Evolutionary conservation across 2,329 filamentous ascomycete species (phyloP), one percentile per base, ranked within the genome.

Genomic region (Talaromyces islandicus): DNA sequence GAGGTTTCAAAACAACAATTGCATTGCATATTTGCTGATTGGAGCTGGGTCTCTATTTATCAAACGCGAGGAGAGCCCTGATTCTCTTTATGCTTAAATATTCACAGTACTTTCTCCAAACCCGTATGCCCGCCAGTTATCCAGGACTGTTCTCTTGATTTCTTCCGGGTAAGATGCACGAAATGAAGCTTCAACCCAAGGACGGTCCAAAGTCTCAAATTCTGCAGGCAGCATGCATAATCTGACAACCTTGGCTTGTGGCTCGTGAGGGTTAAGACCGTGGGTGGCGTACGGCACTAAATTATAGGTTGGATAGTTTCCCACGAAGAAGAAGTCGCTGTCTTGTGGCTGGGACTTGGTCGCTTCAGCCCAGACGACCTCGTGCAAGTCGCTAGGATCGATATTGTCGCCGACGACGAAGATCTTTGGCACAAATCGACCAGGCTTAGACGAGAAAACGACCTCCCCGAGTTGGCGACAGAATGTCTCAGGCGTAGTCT

Each of bases 361-460:
- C 21, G 57, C 50, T 17, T 54, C 64, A 3, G 63, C 66, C 60
- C 64, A 65, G 24, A 68, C 58, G 7, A 67, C 58, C 50, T 65
- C 58, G 7, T 56, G 55, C 27, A 66, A 61, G 21, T 64, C 61
- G 1, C 60, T 64, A 17, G 63, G 62, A 54, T 67, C 65, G 46
- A 67, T 56, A 35, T 67, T 60, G 6, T 67, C 63, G 4, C 62
- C 63, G 25, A 67, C 64, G 2, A 67, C 32, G 32, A 64, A 66
- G 12, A 67, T 43, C 54, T 66, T 67, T 9, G 62, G 59, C 14
- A 67, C 64, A 32, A 63, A 64, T 62, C 64, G 65, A n/a, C 65
- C 64, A 43, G 65, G 62, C 32, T 67, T 64, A 4, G 65, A 63
- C n/a, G 58, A 52, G 43, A 67, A 66, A 9, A 67, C 61, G 9